A percentile compares a stretch with the other conserved stretches of the same genome.
Evolutionary conservation across 176 grass and related monocot genomes (phyloP).

Genomic region (Paspalum notatum): DNA sequence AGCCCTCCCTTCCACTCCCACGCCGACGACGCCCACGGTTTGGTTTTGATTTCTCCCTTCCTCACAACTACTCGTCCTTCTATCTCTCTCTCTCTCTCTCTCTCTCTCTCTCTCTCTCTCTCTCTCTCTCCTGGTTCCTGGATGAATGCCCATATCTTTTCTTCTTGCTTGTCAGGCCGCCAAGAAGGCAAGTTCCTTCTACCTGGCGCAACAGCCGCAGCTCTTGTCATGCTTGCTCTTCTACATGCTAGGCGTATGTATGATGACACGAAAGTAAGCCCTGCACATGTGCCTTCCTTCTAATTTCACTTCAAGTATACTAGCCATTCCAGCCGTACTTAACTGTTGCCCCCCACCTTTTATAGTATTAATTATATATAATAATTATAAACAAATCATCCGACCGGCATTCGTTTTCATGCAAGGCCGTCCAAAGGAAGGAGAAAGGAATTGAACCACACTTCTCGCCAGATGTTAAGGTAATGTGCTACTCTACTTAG

Average conservation of each 20-base stretch:
- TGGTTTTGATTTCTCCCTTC: neutral
- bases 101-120: too few species aligned
- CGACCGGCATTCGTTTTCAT: too few species aligned
- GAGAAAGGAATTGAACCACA: constrained; percentile 74
- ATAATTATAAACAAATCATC: too few species aligned
- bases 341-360: too few species aligned
- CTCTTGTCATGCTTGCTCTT: constrained; percentile 79
- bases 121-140: too few species aligned
- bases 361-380: too few species aligned
- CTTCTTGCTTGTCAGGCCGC: constrained; percentile 32
- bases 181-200: constrained; percentile 67
- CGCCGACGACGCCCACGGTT: constrained; percentile 47
- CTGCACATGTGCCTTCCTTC: neutral
- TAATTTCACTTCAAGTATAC: too few species aligned
- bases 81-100: too few species aligned
- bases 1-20: constrained; percentile 13
- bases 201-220: constrained; percentile 77
- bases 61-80: too few species aligned
- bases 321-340: too few species aligned
- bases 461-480: constrained; percentile 77
- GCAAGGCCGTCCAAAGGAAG: constrained; percentile 63
- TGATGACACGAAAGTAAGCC: constrained; percentile 65
- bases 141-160: too few species aligned
- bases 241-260: constrained; percentile 84
- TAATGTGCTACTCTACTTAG: constrained; percentile 6